Conservation (phyloP, 140 eudicot genomes). For the Cichorium intybus region DNA sequence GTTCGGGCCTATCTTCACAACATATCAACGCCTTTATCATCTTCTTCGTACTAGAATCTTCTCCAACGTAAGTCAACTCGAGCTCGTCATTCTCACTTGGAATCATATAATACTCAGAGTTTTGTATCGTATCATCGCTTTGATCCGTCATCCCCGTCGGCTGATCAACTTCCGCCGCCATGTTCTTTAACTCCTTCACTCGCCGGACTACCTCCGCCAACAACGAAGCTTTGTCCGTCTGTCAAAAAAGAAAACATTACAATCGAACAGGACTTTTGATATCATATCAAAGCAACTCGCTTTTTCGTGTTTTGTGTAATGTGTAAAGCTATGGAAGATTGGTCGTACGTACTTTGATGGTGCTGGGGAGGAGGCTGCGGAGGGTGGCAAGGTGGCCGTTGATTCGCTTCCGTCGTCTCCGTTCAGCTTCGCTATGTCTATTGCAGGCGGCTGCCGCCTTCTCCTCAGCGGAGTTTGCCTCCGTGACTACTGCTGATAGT, state of each 20-base stretch:
- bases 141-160: not conserved
- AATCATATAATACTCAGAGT: conserved; percentile 29
- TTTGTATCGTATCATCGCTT: conserved; percentile 7
- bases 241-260: not conserved
- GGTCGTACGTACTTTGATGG: conserved; percentile 46
- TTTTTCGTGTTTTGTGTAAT: not conserved
- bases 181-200: conserved; percentile 62
- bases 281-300: not conserved
- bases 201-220: conserved; percentile 77
- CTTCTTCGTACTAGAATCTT: conserved; percentile 29
- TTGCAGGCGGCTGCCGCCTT: conserved; percentile 62
- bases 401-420: conserved; percentile 67
- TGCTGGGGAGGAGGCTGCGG: conserved; percentile 66
- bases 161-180: conserved; percentile 36
- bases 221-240: conserved; percentile 90
- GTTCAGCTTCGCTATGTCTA: conserved; percentile 79
- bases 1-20: conserved; percentile 72
- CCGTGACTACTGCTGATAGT: conserved; percentile 13
- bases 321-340: not conserved
- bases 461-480: conserved; percentile 29
- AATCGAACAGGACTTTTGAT: not conserved
- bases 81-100: conserved; percentile 76
- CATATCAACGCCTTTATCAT: conserved; percentile 53
- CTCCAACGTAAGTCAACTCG: conserved; percentile 35
- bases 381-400: conserved; percentile 82